Evolutionary conservation across 208 protist genomes (phyloP).

Genomic region (Crithidia brevicula): DNA sequence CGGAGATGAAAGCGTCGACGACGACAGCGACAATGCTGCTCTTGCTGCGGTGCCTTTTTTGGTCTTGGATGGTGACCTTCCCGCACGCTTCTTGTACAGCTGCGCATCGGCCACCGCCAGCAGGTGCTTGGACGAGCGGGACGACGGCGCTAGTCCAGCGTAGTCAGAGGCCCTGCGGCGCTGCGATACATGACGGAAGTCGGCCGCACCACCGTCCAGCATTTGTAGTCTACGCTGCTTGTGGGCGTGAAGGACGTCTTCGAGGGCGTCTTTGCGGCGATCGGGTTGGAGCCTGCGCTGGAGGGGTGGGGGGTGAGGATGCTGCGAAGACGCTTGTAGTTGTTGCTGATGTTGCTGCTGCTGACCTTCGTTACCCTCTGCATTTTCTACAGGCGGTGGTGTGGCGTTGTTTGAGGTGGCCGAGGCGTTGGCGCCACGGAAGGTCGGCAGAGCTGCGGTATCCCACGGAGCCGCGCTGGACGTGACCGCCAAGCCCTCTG

Average conservation of each 20-base stretch:
- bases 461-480: not conserved
- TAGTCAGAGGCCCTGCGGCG: not conserved
- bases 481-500: not conserved
- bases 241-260: not conserved
- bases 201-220: not conserved
- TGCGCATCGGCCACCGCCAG: constrained; percentile 6
- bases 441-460: not conserved
- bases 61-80: not conserved
- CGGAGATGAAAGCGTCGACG: too few species aligned
- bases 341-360: constrained; percentile 1
- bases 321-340: too few species aligned
- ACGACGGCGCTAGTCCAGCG: constrained; percentile 19
- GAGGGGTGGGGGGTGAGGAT: not conserved
- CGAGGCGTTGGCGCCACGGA: not conserved
- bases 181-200: not conserved
- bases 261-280: not conserved
- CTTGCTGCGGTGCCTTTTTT: too few species aligned
- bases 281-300: constrained; percentile 4
- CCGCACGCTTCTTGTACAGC: constrained; percentile 10
- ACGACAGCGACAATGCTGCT: too few species aligned
- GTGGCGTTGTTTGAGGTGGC: not conserved
- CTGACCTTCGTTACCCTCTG: too few species aligned
- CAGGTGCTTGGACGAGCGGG: constrained; percentile 12
- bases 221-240: constrained; percentile 14
- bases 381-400: too few species aligned